A percentile compares a stretch with the other conserved stretches of the same genome.
Evolutionary conservation across 2,329 filamentous ascomycete genomes (phyloP).

Genomic region (Claviceps quebecensis): DNA sequence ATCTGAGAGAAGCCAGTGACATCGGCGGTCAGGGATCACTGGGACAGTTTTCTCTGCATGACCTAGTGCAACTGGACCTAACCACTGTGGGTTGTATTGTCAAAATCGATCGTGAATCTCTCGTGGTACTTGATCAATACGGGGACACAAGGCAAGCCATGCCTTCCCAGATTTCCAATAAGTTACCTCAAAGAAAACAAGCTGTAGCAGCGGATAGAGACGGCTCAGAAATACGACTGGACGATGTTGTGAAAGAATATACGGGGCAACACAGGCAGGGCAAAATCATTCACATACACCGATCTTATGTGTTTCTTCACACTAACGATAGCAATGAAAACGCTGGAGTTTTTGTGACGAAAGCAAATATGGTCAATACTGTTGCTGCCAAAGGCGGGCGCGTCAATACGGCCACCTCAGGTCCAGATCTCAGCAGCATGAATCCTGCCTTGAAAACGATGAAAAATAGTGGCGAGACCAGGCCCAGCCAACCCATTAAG

Average conservation of each 20-base stretch:
- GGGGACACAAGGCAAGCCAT: constrained; percentile 69
- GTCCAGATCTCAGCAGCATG: constrained; percentile 77
- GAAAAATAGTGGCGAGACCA: constrained; percentile 37
- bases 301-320: constrained; percentile 82
- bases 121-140: constrained; percentile 83
- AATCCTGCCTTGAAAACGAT: constrained; percentile 77
- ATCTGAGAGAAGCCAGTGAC: constrained; percentile 84
- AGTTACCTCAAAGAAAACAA: constrained; percentile 66
- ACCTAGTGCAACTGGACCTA: constrained; percentile 85
- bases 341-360: constrained; percentile 75
- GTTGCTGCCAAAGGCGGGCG: constrained; percentile 90
- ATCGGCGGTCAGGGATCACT: constrained; percentile 72
- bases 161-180: constrained; percentile 84
- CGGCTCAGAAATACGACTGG: constrained; percentile 80
- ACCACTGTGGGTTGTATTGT: constrained; percentile 87
- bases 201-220: constrained; percentile 87
- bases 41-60: constrained; percentile 84
- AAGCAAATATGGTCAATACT: constrained; percentile 73
- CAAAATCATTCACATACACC: constrained; percentile 84
- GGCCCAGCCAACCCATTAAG: constrained; percentile 49
- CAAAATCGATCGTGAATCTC: constrained; percentile 86
- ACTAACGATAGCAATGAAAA: constrained; percentile 77
- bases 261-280: constrained; percentile 75
- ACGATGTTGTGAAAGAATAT: constrained; percentile 85
- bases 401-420: constrained; percentile 42